Base-by-base conservation (phyloP, 352 stramenopile genomes). In the Globisporangium spinosum region DNA sequence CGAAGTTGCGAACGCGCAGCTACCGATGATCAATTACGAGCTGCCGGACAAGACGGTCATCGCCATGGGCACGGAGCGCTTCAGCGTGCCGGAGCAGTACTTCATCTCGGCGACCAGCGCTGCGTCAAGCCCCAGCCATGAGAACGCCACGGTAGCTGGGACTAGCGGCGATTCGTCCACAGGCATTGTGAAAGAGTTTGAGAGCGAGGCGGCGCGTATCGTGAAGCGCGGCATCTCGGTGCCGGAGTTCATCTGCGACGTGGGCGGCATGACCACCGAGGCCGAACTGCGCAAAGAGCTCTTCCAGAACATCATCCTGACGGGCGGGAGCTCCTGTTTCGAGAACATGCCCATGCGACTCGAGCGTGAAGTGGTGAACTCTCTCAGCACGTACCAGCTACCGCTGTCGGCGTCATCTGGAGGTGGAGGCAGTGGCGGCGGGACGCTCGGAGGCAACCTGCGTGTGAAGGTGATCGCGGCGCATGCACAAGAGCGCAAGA, bases 71-170 rank as follows among this genome's bases (percentile, higher is more conserved):
- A 86, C 87, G 0, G 91, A 97, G 74, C 76, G 87, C 22, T 97
- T 98, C 70, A 91, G 89, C 58, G 88, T 93, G 4, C 84, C 90
- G 0, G 93, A 98, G 68, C 84, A 96, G 65, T 92, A 97, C 68
- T 98, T 98, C 43, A 58, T 74, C 47, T 56, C 68, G 22, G 43
- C 56, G 17, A 34, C 66, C 1, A 71, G 35, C 60, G 53, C 43
- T 23, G n/a, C 34, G 3, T 49, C 25, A 6, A 55, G 17, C 35
- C 27, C 22, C 20, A 58, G 54, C 17, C 54, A 58, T 8, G 22
- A 32, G 2, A 38, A 47, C 2, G n/a, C 17, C n/a, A 38, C 32
- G 32, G 32, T 7, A 38, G 38, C 38, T 45, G 38, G 13, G 4
- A 45, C 38, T 45, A 45, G 3, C 17, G n/a, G 25, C 8, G 47